Base-by-base conservation (phyloP, 805 yeast genomes). In the Wickerhamomyces bovis region DNA sequence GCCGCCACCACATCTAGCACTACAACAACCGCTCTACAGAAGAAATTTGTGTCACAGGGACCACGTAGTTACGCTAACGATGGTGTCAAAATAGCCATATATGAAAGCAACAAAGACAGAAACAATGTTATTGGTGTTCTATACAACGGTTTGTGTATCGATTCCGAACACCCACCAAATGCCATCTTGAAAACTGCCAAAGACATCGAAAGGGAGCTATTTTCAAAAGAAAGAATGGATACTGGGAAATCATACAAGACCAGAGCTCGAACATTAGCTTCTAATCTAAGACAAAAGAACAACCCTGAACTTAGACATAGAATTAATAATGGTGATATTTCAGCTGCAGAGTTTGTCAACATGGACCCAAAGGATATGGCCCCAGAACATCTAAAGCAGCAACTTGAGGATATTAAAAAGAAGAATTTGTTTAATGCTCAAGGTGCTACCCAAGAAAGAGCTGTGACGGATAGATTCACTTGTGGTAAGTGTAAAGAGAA, bases 401-500 rank as follows among this genome's bases (percentile, higher is more conserved):
- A 90, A 63, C 75, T 90, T 55, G 95, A 89, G 59, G 81, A 85
- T 58, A 76, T 94, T 56, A 89, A 87, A 60, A 83, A 86, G 63
- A 85, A 88, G 66, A 94, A 94, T 66, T 72, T 94, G 63, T 92
- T 86, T 67, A 95, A 92, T 63, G 99, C 99, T 2, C 97, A 89
- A 68, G 97, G 97, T 58, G 98, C 99, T 7, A 89, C 88, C 7
- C 94, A 92, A 59, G 89, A 89, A 72, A 78, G 97, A 58, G 96
- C 98, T 1, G 89, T 89, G 35, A 94, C 99, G 8, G 98, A 92
- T 66, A 76, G 98, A 66, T 94, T 94, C 66, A 85, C 95, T 2
- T 94, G 99, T 69, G 97, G 98, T 43, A 94, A 92, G 67, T 94
- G 99, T 78, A 94, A 92, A 69, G 92, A 89, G 65, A 89, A 90